Base-by-base conservation (phyloP, 202 grass and related monocot species). In the Schoenoplectus tabernaemontani region DNA sequence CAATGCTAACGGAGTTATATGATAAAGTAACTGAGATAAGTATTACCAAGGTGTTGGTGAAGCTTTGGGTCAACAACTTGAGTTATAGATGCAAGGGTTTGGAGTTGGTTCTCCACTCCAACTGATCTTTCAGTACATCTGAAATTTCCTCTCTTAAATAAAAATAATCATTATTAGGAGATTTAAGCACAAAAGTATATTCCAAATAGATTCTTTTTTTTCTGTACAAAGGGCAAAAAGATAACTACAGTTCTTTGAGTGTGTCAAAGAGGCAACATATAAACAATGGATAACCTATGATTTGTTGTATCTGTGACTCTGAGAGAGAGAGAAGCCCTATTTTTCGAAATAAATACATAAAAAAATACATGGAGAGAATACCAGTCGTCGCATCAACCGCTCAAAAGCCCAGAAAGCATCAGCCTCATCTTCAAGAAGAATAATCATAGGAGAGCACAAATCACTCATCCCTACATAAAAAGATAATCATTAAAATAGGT, bases 401-500 rank as follows among this genome's bases (percentile, higher is more conserved):
- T 99, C 96, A 71, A 99, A 99, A 84, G 86, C 93, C 96, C 96
- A 99, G 83, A 99, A 99, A 2, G 96, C 88, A 78, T 99, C 96
- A 66, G 96, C 96, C 84, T 96, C 96, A 85, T 99, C 92, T 0
- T 96, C 89, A 37, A 96, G 90, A 75, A 99, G 85, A 20, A 96
- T 91, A 85, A 99, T 91, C 92, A 99, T 93, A 46, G 96, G 96
- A 41, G 96, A 99, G 88, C 92, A 99, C 80, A 99, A 89, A 89
- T 99, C 96, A 82, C 96, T 99, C 96, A 99, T 99, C 82, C 96
- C 96, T 99, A 83, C 60, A 65, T 7, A 51, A 30, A 80, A 28
- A 17, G 4, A 19, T 22, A 10, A 63, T 48, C 47, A 1, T 8
- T 11, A 64, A 62, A 11, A 17, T 69, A 20, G 19, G 58, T 58